These are phyloP conservation scores for Glycine tomentella DNA, from an alignment of 306 rosid genomes.

Conservation along the genomic window DNA sequence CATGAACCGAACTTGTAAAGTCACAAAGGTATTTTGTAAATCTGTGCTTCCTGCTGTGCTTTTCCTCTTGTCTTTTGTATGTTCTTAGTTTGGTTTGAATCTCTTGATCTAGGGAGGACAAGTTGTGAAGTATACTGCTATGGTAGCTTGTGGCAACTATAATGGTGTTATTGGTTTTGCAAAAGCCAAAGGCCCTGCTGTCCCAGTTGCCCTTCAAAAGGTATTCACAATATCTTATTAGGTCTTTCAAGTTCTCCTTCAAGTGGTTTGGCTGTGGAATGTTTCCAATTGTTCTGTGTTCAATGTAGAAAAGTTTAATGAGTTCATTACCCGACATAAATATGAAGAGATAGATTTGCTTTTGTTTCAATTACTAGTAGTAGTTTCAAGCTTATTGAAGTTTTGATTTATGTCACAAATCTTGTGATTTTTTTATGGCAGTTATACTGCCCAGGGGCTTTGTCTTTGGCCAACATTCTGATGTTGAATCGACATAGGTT, in stretches of 20 bases:
- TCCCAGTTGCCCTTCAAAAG: conserved; percentile 87
- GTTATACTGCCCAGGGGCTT: no score
- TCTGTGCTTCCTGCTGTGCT: conserved; percentile 15
- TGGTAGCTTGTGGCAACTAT: conserved; percentile 94
- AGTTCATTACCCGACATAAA: conserved; percentile 8
- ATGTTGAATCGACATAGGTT: conserved; percentile 1
- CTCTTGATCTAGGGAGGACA: conserved; percentile 77
- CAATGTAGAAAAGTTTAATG: conserved; percentile 8
- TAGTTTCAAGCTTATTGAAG: conserved; percentile 1
- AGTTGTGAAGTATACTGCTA: conserved; percentile 82
- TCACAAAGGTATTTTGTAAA: conserved; percentile 72
- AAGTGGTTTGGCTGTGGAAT: conserved; percentile 29
- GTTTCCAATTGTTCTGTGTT: conserved; percentile 28
- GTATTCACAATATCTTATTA: conserved; percentile 52
- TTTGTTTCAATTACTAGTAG: conserved; percentile 14
- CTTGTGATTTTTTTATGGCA: no score
- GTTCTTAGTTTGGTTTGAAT: conserved; percentile 45
- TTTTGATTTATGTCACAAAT: not conserved
- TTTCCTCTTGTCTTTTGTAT: not conserved
- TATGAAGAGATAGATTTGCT: conserved; percentile 17
- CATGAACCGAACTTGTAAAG: conserved; percentile 94
- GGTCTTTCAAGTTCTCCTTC: conserved; percentile 32
- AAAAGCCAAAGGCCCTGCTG: conserved; percentile 92
- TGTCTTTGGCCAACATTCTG: conserved; percentile 22
- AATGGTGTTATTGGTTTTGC: conserved; percentile 90